Evolutionary conservation across 2,329 filamentous ascomycete genomes (phyloP).

Genomic region (Xylariaceae sp.): DNA sequence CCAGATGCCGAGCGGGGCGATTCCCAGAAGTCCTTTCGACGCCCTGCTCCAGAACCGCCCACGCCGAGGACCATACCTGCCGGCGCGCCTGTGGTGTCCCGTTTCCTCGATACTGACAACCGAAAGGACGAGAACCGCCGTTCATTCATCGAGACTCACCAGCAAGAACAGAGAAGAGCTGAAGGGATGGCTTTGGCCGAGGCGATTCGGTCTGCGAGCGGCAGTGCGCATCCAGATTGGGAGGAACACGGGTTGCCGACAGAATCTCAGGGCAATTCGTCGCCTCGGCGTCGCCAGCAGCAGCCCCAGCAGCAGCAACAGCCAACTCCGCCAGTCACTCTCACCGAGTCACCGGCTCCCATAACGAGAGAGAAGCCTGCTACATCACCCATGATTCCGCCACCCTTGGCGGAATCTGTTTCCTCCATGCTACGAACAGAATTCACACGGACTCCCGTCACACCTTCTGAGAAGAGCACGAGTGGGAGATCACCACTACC

Average conservation of each 20-base stretch:
- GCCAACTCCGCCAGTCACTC: conserved; percentile 5
- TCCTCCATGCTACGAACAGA: conserved; percentile 24
- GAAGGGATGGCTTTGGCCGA: conserved; percentile 55
- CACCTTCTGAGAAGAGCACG: conserved; percentile 16
- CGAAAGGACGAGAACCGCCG: conserved; percentile 47
- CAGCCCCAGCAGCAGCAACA: conserved; percentile 3
- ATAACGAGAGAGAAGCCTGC: conserved; percentile 20
- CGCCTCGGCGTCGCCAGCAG: conserved; percentile 14
- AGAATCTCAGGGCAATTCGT: conserved; percentile 21
- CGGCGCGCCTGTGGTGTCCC: conserved; percentile 27
- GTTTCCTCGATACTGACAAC: conserved; percentile 33
- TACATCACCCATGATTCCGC: conserved; percentile 17
- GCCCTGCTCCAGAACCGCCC: conserved; percentile 20
- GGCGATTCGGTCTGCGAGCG: conserved; percentile 36
- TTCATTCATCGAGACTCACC: conserved; percentile 54
- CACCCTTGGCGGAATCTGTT: conserved; percentile 24
- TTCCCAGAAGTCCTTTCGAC: conserved; percentile 13
- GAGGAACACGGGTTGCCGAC: conserved; percentile 29
- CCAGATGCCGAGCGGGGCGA: conserved; percentile 20
- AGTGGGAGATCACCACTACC: conserved; percentile 15
- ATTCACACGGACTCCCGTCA: conserved; percentile 24
- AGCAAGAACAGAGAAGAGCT: conserved; percentile 55
- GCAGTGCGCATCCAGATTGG: conserved; percentile 30
- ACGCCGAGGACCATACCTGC: conserved; percentile 29
- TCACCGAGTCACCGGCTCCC: conserved; percentile 20